Conservation (phyloP, 1,284 basidiomycete species). For the Ustilago cynodontis region DNA sequence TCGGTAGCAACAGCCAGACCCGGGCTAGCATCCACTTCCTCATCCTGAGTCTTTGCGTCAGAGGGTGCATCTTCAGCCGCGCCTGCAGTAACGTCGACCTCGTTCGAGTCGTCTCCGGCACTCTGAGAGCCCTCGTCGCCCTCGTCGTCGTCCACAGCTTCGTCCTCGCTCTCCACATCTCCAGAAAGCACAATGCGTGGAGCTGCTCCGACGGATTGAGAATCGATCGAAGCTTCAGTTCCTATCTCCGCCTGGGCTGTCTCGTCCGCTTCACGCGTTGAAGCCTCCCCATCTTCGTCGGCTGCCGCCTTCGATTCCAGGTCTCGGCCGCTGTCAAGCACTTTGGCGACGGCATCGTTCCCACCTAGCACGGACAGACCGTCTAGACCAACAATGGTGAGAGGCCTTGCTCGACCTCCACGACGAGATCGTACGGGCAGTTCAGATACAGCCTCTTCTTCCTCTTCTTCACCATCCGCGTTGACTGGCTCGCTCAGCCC, state of each 20-base stretch:
- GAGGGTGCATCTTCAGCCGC: not conserved
- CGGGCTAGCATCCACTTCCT: not conserved
- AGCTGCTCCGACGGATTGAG: constrained; percentile 2
- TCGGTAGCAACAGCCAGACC: constrained; percentile 14
- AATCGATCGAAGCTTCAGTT: constrained; percentile 6
- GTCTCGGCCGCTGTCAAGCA: constrained; percentile 23
- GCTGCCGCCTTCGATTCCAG: not conserved
- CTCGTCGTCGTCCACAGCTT: constrained; percentile 16
- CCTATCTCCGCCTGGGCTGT: not conserved
- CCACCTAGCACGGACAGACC: constrained; percentile 33
- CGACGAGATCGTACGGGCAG: constrained; percentile 36
- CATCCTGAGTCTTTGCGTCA: not conserved
- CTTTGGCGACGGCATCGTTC: constrained; percentile 24
- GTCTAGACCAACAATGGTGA: constrained; percentile 46
- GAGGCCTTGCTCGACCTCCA: constrained; percentile 27
- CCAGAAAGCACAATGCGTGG: constrained; percentile 36
- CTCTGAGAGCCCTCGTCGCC: constrained; percentile 10
- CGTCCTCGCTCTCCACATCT: constrained; percentile 25
- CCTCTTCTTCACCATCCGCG: constrained; percentile 20
- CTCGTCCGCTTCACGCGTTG: not conserved
- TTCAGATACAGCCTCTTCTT: constrained; percentile 26
- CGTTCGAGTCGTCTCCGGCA: constrained; percentile 24
- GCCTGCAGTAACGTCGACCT: constrained; percentile 3
- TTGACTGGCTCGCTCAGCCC: not conserved
- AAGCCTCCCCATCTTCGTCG: not conserved